A percentile compares a stretch with the other conserved stretches of the same genome.
Conservation (phyloP, 768 basidiomycete species). For the Daedaleopsis sinensis region DNA sequence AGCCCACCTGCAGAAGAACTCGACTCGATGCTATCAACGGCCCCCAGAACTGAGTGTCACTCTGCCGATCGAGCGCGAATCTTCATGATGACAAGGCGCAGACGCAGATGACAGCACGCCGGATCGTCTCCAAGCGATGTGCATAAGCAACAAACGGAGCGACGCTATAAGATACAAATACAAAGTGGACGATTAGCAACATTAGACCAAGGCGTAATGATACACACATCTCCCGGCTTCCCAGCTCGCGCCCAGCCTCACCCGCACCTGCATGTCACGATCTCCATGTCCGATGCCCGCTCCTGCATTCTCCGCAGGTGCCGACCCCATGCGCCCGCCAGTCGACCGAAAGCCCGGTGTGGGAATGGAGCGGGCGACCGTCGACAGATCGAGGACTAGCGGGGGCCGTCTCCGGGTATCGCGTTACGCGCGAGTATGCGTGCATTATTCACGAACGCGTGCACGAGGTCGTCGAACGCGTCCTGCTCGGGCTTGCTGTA, state of each 20-base stretch:
- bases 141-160: background rate
- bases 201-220: background rate
- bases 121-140: background rate
- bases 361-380: background rate
- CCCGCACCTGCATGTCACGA: background rate
- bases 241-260: background rate
- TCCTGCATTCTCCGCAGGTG: no score
- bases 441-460: slow-evolving; percentile 91
- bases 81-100: no score
- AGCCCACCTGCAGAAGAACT: no score
- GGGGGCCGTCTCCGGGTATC: background rate
- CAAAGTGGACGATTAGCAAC: background rate
- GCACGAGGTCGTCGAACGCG: slow-evolving; percentile 89
- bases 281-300: background rate
- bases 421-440: slow-evolving; percentile 85
- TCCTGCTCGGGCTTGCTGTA: slow-evolving; percentile 64
- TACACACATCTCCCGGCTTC: background rate
- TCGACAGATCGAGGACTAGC: background rate
- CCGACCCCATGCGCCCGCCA: no score
- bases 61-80: no score
- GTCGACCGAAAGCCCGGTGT: background rate
- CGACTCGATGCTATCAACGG: no score
- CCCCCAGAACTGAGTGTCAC: no score
- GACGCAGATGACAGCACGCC: no score
- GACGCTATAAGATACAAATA: background rate